Base-by-base conservation (phyloP, 306 rosid species). In the Prosopis cineraria region DNA sequence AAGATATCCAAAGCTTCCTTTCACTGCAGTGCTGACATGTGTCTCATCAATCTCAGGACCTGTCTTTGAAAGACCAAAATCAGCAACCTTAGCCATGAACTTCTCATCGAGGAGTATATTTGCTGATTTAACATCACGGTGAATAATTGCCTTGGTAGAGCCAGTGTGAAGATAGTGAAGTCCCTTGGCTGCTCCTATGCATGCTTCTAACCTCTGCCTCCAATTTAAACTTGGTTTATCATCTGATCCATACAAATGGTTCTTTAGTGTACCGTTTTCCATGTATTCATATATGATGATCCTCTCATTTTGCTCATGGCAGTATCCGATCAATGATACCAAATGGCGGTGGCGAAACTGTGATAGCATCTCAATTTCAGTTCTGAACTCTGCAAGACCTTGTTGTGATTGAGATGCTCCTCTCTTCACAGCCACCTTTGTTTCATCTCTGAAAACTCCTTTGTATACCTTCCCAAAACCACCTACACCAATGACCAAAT, bases 121-220 rank as follows among this genome's bases (percentile, higher is more conserved):
- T n/a, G 93, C 88, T 8, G 93, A 81, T 78, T 91, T 91, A 31
- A 91, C 92, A 73, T 91, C 96, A 20, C 93, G 85, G 66, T 91
- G 96, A 64, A 91, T 91, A n/a, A 89, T 86, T 10, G 89, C 83
- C 82, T 86, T 89, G 33, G 84, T 59, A 48, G 90, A 75, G 82
- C 93, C 90, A 55, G 93, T 91, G 64, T 91, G 96, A 55, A 91
- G 96, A 74, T 91, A 91, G 81, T 91, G 93, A 68, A 91, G 87
- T 31, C 93, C 96, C 81, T 83, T 87, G 27, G 93, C 93, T n/a
- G 96, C 88, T 88, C 96, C 96, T 17, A 89, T 82, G 70, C 96
- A 89, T 34, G 88, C 84, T 72, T 86, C 91, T 65, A 91, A 91
- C 87, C 93, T 84, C 67, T 81, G 85, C 77, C 70, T 86, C 93